phyloP scores from a whole-genome alignment of 2,329 filamentous ascomycete species.

The Aureobasidium sp. region DNA sequence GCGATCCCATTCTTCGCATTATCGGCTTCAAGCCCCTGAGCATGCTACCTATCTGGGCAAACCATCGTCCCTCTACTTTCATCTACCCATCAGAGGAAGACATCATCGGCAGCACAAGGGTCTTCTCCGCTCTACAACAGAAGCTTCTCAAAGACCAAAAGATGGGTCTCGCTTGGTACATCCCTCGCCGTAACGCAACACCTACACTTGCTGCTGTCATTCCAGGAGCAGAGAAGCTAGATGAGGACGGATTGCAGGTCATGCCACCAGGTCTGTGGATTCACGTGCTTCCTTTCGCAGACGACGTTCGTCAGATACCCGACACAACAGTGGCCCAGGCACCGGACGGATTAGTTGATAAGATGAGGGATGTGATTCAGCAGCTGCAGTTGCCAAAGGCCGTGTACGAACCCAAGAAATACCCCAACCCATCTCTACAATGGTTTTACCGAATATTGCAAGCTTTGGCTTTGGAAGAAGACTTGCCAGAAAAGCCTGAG shows the following conservation, averaged over 20 bases:
- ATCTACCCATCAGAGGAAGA: conserved; percentile 90
- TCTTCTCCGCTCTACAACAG: conserved; percentile 84
- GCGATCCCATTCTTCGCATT: conserved; percentile 72
- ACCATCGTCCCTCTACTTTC: conserved; percentile 77
- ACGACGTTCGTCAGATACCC: conserved; percentile 73
- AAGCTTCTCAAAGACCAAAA: conserved; percentile 75
- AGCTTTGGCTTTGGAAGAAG: conserved; percentile 83
- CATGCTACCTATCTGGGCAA: conserved; percentile 72
- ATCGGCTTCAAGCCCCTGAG: conserved; percentile 86
- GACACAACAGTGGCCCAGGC: conserved; percentile 49
- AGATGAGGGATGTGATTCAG: conserved; percentile 74
- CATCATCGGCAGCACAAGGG: conserved; percentile 81
- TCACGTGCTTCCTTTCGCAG: conserved; percentile 76
- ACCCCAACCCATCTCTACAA: conserved; percentile 77
- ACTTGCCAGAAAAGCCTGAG: conserved; percentile 63
- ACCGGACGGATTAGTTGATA: conserved; percentile 65
- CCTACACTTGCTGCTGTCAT: conserved; percentile 75
- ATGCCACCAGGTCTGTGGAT: conserved; percentile 84
- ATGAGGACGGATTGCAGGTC: conserved; percentile 58
- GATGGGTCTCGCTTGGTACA: conserved; percentile 82
- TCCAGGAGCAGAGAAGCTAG: conserved; percentile 59
- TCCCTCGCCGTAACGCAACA: conserved; percentile 69
- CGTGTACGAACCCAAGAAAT: conserved; percentile 74
- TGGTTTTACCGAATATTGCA: conserved; percentile 98
- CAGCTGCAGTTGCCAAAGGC: conserved; percentile 83